Evolutionary conservation across 345 rosid genomes (phyloP).

Genomic region (Hirschfeldia incana): DNA sequence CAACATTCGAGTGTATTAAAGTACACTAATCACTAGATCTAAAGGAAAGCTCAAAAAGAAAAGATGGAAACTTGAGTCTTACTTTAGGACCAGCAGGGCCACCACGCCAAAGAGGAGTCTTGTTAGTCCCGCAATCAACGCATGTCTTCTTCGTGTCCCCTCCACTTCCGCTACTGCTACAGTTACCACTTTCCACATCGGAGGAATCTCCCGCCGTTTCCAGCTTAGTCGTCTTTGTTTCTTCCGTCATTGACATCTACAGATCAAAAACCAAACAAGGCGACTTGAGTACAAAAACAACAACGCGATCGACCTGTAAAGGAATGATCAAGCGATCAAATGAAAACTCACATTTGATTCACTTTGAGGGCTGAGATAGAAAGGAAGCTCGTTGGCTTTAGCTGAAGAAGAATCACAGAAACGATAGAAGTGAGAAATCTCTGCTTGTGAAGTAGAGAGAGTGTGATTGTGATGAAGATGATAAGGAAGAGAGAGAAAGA

Average conservation of each 20-base stretch:
- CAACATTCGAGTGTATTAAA: not conserved
- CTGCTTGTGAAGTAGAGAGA: not conserved
- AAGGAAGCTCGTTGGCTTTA: not conserved
- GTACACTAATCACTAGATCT: constrained; percentile 19
- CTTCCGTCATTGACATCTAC: constrained; percentile 39
- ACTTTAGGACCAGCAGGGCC: constrained; percentile 99
- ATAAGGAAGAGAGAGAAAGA: constrained; percentile 34
- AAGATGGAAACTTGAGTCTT: not conserved
- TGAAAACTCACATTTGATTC: constrained; percentile 27
- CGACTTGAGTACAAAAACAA: not conserved
- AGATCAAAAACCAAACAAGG: not conserved
- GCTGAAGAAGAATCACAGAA: not conserved
- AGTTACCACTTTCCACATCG: constrained; percentile 37
- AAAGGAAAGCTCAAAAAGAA: not conserved
- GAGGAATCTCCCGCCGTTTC: constrained; percentile 38
- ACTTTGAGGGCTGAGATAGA: not conserved
- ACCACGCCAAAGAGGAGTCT: constrained; percentile 96
- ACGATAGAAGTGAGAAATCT: not conserved
- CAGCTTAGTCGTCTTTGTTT: constrained; percentile 14
- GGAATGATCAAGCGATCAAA: constrained; percentile 7
- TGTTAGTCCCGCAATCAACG: constrained; percentile 87
- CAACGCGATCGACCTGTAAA: constrained; percentile 2
- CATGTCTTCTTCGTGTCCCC: constrained; percentile 65
- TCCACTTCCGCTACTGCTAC: constrained; percentile 40
- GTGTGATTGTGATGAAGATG: constrained; percentile 13